phyloP scores from a whole-genome alignment of 495 filamentous ascomycete genomes.

The Aspergillus bridgeri region DNA sequence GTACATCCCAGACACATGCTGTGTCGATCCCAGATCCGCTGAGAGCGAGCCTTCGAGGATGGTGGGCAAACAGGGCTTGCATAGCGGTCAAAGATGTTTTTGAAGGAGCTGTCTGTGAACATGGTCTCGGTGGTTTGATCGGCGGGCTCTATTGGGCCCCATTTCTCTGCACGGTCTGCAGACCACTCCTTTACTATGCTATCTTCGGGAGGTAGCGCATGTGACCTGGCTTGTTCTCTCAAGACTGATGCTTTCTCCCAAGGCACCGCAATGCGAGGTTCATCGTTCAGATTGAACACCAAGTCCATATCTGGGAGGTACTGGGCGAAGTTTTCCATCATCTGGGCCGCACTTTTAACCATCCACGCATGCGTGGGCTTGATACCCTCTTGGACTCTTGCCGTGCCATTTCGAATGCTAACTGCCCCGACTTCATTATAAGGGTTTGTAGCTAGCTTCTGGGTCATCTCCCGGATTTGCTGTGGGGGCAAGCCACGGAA shows the following conservation, averaged over 20 bases:
- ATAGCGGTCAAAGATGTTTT: constrained; percentile 45
- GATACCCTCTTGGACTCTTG: constrained; percentile 40
- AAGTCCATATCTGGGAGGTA: constrained; percentile 78
- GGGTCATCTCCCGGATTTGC: constrained; percentile 51
- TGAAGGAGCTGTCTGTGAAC: constrained; percentile 48
- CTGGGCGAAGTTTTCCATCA: constrained; percentile 66
- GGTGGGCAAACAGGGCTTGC: constrained; percentile 53
- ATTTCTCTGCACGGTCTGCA: constrained; percentile 31
- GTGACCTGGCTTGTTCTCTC: constrained; percentile 31
- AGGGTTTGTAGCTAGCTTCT: constrained; percentile 42
- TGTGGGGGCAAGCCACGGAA: constrained; percentile 68
- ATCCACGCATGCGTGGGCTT: constrained; percentile 54
- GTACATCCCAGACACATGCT: constrained; percentile 61
- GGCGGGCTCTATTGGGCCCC: constrained; percentile 43
- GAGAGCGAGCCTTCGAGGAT: constrained; percentile 51
- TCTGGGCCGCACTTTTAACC: constrained; percentile 54
- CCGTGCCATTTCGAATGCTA: constrained; percentile 45
- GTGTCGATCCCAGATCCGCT: constrained; percentile 42
- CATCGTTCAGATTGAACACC: constrained; percentile 74
- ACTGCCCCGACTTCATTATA: constrained; percentile 49
- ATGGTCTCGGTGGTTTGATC: constrained; percentile 41
- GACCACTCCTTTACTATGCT: constrained; percentile 32
- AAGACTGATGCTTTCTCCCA: constrained; percentile 53
- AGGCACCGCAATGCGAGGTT: constrained; percentile 71
- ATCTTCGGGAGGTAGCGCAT: constrained; percentile 20